These are phyloP conservation scores for Saccharomycopsis sp. DNA, from an alignment of 805 yeast species.

Conservation along the genomic window DNA sequence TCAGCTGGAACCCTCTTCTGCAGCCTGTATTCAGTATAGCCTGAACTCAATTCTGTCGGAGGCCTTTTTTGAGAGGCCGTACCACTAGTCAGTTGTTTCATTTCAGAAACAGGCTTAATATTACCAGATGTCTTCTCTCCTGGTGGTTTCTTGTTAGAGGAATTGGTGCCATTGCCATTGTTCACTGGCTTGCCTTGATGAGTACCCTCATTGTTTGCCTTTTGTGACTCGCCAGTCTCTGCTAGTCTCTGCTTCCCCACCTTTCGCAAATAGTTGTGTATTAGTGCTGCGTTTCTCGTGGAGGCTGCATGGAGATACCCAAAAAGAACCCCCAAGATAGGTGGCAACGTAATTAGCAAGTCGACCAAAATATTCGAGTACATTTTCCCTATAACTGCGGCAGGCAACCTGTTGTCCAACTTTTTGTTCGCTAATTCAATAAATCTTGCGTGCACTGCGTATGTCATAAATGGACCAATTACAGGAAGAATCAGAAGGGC, in stretches of 20 bases:
- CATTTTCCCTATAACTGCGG: constrained; percentile 55
- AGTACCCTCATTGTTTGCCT: background rate
- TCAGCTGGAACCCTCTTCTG: no score
- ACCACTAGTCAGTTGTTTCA: background rate
- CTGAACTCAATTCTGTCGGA: background rate
- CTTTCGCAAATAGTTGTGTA: constrained; percentile 43
- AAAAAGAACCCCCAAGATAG: constrained; percentile 70
- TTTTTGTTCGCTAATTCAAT: constrained; percentile 52
- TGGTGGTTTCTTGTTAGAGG: no score
- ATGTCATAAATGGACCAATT: constrained; percentile 81
- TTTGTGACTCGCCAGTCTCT: background rate
- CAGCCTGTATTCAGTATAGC: no score
- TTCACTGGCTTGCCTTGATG: no score
- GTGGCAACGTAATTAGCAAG: constrained; percentile 67
- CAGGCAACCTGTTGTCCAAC: constrained; percentile 44
- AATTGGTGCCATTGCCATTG: no score
- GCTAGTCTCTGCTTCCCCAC: background rate
- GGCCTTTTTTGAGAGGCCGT: background rate
- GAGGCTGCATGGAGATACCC: constrained; percentile 83
- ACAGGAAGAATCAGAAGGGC: constrained; percentile 65
- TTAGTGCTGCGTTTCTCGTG: constrained; percentile 79
- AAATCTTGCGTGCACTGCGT: constrained; percentile 65
- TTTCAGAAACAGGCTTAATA: background rate
- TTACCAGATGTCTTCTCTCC: no score
- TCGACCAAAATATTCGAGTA: constrained; percentile 73